Evolutionary conservation across 2,329 filamentous ascomycete species (phyloP), one percentile per base, ranked within the genome.

Genomic region (Hymenoscyphus fructigenus): DNA sequence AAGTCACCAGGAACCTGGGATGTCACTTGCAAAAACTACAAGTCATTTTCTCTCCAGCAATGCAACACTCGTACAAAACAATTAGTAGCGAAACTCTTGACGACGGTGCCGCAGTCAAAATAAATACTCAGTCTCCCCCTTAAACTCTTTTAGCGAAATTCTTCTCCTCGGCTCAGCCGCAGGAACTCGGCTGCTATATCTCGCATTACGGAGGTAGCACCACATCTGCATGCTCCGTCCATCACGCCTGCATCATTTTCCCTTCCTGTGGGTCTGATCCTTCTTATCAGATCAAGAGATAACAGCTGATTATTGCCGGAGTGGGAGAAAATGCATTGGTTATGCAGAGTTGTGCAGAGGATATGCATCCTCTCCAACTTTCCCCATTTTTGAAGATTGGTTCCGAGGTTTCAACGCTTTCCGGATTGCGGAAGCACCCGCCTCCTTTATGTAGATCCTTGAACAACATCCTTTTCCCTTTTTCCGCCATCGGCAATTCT

Each of bases 231-330:
- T 17, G 14, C 14, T n/a, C 5, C 38, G 5, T 44, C 14, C 38
- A 6, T 17, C 15, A 44, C n/a, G 15, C 44, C 44, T 50, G 44
- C n/a, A 23, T 50, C 44, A 1, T 50, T 50, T 50, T 50, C 44
- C 44, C 44, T 50, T 15, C n/a, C 17, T 2, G 44, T 50, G 44
- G 44, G 44, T 20, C 44, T 50, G 44, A 50, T 50, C 44, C 44
- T 23, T 50, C 44, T 50, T 50, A 50, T 50, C 44, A 50, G 44
- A 50, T 50, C 44, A 20, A 50, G 44, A 50, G 44, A 50, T 50
- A 23, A 26, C 44, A 23, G 20, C 44, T 20, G n/a, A 23, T 23
- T 44, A 26, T 50, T 23, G 20, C 41, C 41, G 10, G 17, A 20
- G n/a, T 7, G 1, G 1, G 14, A 1, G 6, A 2, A n/a, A n/a